Percentiles rank a stretch among this genome's conserved stretches.
These are phyloP conservation scores for Petrea volubilis DNA, from an alignment of 257 asterid species.

Conservation along the genomic window DNA sequence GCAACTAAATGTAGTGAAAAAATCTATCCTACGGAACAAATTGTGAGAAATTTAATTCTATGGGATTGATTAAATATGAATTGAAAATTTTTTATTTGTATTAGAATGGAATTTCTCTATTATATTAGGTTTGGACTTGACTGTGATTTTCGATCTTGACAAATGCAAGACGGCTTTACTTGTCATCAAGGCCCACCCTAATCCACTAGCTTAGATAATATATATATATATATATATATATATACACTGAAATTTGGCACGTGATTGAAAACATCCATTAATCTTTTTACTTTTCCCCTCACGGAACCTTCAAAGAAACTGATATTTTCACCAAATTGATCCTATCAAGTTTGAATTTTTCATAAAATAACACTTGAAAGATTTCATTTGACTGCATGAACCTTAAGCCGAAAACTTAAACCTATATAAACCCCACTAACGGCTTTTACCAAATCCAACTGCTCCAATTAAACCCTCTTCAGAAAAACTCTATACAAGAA, in stretches of 20 bases:
- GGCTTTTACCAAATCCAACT: background rate
- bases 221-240: background rate
- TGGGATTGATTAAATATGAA: no score
- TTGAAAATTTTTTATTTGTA: no score
- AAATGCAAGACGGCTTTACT: no score
- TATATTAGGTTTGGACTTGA: no score
- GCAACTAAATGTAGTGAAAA: no score
- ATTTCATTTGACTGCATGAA: constrained; percentile 24
- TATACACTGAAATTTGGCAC: background rate
- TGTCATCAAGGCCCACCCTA: no score
- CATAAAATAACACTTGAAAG: background rate
- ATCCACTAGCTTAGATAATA: no score
- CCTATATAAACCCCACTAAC: constrained; percentile 7
- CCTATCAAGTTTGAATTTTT: constrained; percentile 17
- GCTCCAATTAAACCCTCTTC: background rate
- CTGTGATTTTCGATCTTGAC: no score
- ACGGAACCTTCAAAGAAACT: constrained; percentile 23
- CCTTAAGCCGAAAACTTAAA: background rate
- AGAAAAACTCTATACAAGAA: background rate
- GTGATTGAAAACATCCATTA: background rate
- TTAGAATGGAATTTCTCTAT: no score
- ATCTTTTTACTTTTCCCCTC: background rate
- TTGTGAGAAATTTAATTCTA: no score
- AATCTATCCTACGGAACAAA: no score
- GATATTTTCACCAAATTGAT: background rate